Percentiles rank a stretch among this genome's conserved stretches.
Evolutionary conservation across 306 rosid genomes (phyloP).

Genomic region (Cucurbita pepo): DNA sequence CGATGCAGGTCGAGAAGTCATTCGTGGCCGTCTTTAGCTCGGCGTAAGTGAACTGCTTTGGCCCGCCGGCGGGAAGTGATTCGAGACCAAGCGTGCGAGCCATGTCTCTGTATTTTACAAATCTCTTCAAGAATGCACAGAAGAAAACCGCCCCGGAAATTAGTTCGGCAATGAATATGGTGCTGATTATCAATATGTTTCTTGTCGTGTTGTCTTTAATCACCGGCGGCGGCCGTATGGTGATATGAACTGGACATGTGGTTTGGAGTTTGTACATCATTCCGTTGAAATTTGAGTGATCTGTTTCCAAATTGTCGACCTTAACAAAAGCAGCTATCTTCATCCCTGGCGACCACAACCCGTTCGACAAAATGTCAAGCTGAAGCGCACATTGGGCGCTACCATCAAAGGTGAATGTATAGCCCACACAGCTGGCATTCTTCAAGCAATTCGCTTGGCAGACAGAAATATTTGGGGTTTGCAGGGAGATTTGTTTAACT

Average conservation of each 20-base stretch:
- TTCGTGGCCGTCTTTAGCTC: slow-evolving; percentile 78
- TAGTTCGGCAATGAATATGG: slow-evolving; percentile 59
- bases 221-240: slow-evolving; percentile 48
- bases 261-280: slow-evolving; percentile 52
- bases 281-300: slow-evolving; percentile 38
- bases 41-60: slow-evolving; percentile 49
- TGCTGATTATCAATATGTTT: slow-evolving; percentile 47
- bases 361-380: slow-evolving; percentile 20
- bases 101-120: slow-evolving; percentile 80
- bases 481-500: neutral
- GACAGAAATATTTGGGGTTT: slow-evolving; percentile 14
- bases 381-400: slow-evolving; percentile 24
- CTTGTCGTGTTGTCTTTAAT: slow-evolving; percentile 47
- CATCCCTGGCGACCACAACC: slow-evolving; percentile 69
- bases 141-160: slow-evolving; percentile 60
- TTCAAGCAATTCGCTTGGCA: slow-evolving; percentile 33
- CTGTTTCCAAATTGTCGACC: slow-evolving; percentile 33
- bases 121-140: slow-evolving; percentile 69
- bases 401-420: slow-evolving; percentile 50
- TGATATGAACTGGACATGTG: slow-evolving; percentile 56
- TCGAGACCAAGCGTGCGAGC: slow-evolving; percentile 82
- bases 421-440: slow-evolving; percentile 29
- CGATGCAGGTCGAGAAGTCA: slow-evolving; percentile 53
- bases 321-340: slow-evolving; percentile 40
- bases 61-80: slow-evolving; percentile 87